Evolutionary conservation across 768 basidiomycete genomes (phyloP), one percentile per base, ranked within the genome.

Genomic region (Lentinula edodes): DNA sequence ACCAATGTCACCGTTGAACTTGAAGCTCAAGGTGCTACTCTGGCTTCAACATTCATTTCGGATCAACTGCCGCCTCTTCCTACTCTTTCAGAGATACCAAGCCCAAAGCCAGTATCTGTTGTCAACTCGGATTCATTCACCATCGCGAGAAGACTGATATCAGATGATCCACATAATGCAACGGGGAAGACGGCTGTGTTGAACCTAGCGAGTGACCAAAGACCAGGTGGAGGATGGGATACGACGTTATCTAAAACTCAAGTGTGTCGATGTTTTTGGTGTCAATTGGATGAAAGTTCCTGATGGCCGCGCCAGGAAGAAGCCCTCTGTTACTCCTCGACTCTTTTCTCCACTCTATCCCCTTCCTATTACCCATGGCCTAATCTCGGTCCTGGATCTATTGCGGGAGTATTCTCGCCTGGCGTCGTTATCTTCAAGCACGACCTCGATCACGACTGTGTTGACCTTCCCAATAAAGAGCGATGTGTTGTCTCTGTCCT

Each of bases 261-360:
- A 67, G 76, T 72, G 39, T 16, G 63, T 59, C 48, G 15, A 34
- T 16, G 9, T 50, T 18, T 13, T 13, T 42, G 38, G 39, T 39
- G 8, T n/a, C n/a, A 15, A 28, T 39, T 38, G 23, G n/a, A 36
- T 20, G 52, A 16, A 28, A 28, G 28, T 28, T 28, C 28, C 28
- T 28, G 28, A 28, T 28, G 28, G 28, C 28, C 28, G 28, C 28
- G 28, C 28, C 48, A 79, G 78, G 80, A 80, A 70, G 79, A 81
- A 66, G 77, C 79, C 0, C 71, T 81, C 0, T 81, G 80, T 63
- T 81, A 80, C 64, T 76, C 78, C 8, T 80, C 80, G 3, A 80
- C 79, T 5, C 70, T 81, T 5, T 81, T 76, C 63, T 60, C 62
- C 12, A 80, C 79, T 1, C 72, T 81, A 39, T 74, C 75, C 48